Evolutionary conservation across 306 rosid species (phyloP), one percentile per base, ranked within the genome.

Genomic region (Corylus americana): DNA sequence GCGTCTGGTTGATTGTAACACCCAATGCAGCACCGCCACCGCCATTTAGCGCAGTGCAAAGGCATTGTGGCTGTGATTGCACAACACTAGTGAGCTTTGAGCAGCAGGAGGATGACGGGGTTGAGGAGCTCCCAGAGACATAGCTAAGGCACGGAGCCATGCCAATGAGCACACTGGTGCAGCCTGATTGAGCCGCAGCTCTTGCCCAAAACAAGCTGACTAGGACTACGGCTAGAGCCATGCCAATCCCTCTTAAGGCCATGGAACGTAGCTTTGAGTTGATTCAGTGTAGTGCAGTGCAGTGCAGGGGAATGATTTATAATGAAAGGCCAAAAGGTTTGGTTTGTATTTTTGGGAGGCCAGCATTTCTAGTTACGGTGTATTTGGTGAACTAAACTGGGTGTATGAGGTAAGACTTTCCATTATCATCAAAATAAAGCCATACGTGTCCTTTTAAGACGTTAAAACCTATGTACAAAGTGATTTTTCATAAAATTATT

Each of bases 141-240:
- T 79, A 79, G 55, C 50, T 71, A 6, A 79, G 42, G 77, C 82
- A 79, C 8, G 77, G 77, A 29, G 82, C 71, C 82, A 79, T 59
- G 72, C 54, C 11, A 29, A 79, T 13, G 8, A 79, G 77, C 59
- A 71, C 82, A 59, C n/a, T 71, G 66, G 17, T 79, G 62, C 82
- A 71, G 35, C 62, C 47, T 12, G 59, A 58, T 59, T 71, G 77
- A 47, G 77, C 82, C 25, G 54, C 55, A 11, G 72, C 64, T 59
- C 27, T 71, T 11, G 11, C 72, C 70, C 62, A 79, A 25, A 49
- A 64, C 64, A 79, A 7, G 82, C 62, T 71, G 69, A 79, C 71
- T 48, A 79, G 63, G 72, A 71, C 51, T 55, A 61, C 53, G 62
- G 55, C 62, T 45, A 79, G 12, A 71, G 20, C 70, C 69, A 79